Evolutionary conservation across 2,329 filamentous ascomycete species (phyloP).

Genomic region (Paecilomyces sp.): DNA sequence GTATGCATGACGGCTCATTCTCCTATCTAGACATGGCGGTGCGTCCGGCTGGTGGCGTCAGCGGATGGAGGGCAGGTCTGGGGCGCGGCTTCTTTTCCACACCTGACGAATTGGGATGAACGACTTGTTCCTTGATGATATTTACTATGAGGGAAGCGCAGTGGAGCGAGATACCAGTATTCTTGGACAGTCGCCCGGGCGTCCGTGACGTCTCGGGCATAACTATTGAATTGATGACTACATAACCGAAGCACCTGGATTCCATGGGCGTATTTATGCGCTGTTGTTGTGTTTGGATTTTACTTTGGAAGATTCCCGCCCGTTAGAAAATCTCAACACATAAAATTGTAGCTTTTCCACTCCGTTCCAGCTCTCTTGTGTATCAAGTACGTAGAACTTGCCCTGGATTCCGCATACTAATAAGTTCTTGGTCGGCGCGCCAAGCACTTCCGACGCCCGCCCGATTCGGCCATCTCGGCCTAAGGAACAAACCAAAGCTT

Average conservation of each 20-base stretch:
- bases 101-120: slow-evolving; percentile 2
- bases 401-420: no score
- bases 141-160: slow-evolving; percentile 5
- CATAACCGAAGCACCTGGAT: slow-evolving; percentile 16
- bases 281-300: neutral
- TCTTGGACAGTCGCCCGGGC: slow-evolving; percentile 13
- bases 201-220: slow-evolving; percentile 20
- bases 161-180: slow-evolving; percentile 12
- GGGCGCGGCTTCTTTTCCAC: neutral
- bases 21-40: neutral
- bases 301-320: neutral
- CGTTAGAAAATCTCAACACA: neutral
- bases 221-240: slow-evolving; percentile 20
- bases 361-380: neutral
- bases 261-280: slow-evolving; percentile 1
- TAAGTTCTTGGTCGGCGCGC: neutral
- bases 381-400: neutral
- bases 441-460: neutral
- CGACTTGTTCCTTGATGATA: slow-evolving; percentile 2
- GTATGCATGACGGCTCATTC: neutral
- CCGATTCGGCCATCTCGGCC: neutral
- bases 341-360: neutral
- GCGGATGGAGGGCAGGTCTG: neutral
- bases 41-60: neutral
- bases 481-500: neutral